Evolutionary conservation across 1,139 yeast species (phyloP).

Genomic region (Schwanniomyces etchellsii): DNA sequence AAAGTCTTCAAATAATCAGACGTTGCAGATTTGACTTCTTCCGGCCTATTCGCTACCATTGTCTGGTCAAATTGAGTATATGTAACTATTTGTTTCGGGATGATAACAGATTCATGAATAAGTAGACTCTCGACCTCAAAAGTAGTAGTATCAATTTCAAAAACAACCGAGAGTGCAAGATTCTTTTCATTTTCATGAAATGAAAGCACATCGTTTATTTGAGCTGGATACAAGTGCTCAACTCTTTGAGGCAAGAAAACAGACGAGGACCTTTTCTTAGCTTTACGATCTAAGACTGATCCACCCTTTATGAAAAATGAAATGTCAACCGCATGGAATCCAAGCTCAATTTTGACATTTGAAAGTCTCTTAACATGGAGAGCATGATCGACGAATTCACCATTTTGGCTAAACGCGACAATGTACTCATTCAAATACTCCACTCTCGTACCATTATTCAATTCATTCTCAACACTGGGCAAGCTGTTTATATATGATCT

Average conservation of each 20-base stretch:
- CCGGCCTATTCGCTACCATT: constrained; percentile 26
- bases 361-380: constrained; percentile 63
- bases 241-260: constrained; percentile 84
- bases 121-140: constrained; percentile 73
- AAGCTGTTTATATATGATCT: constrained; percentile 24
- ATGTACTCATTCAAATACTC: constrained; percentile 60
- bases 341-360: constrained; percentile 60
- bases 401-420: constrained; percentile 61
- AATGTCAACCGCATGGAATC: constrained; percentile 79
- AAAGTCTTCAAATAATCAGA: constrained; percentile 64
- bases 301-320: constrained; percentile 67
- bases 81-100: constrained; percentile 51
- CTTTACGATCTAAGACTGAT: constrained; percentile 77
- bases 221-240: constrained; percentile 64
- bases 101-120: constrained; percentile 69
- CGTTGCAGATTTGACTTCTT: constrained; percentile 49
- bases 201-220: constrained; percentile 54
- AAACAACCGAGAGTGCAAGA: constrained; percentile 74
- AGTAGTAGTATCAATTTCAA: constrained; percentile 69
- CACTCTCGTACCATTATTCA: constrained; percentile 37
- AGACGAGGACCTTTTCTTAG: constrained; percentile 84
- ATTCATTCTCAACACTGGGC: constrained; percentile 32
- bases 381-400: constrained; percentile 66
- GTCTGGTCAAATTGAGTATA: constrained; percentile 52
- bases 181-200: constrained; percentile 57